Percentiles rank a stretch among this genome's conserved stretches.
Evolutionary conservation across 148 eudicot genomes (phyloP).

Genomic region (Pouteria glomerata): DNA sequence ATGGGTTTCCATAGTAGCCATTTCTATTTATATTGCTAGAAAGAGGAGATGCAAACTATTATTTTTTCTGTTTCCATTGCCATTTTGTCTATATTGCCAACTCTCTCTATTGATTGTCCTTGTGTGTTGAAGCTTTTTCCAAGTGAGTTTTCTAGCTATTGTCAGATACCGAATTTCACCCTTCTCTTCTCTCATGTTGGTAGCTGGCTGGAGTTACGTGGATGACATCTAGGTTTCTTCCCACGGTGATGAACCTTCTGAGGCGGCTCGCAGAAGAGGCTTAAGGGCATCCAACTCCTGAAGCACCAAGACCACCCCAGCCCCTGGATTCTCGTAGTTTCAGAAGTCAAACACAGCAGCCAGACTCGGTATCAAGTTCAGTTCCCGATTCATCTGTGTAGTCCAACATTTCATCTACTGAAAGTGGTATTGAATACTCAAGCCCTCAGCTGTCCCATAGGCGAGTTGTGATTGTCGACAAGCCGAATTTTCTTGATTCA

Average conservation of each 20-base stretch:
- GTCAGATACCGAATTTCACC: neutral
- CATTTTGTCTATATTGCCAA: too few species aligned
- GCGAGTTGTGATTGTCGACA: conserved; percentile 10
- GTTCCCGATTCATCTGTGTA: conserved; percentile 20
- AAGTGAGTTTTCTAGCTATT: neutral
- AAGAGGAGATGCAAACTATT: too few species aligned
- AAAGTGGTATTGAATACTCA: conserved; percentile 23
- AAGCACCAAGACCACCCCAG: conserved; percentile 8
- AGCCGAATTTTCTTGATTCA: conserved; percentile 8
- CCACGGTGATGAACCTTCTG: conserved; percentile 26
- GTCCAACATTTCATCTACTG: conserved; percentile 14
- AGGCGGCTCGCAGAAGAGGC: conserved; percentile 28
- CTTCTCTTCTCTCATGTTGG: conserved; percentile 4
- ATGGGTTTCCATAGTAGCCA: neutral
- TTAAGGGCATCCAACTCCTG: conserved; percentile 13
- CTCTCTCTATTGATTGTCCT: neutral
- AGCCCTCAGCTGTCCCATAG: conserved; percentile 24
- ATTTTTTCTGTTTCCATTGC: too few species aligned
- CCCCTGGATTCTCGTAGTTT: conserved; percentile 14
- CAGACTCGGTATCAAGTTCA: too few species aligned
- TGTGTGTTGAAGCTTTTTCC: neutral
- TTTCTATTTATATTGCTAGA: neutral
- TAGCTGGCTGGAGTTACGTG: conserved; percentile 32
- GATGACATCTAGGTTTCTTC: conserved; percentile 23
- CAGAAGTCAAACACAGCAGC: conserved; percentile 12